Percentiles rank a stretch among this genome's conserved stretches.
Evolutionary conservation across 805 yeast genomes (phyloP).

Genomic region (Tetrapisispora iriomotensis): DNA sequence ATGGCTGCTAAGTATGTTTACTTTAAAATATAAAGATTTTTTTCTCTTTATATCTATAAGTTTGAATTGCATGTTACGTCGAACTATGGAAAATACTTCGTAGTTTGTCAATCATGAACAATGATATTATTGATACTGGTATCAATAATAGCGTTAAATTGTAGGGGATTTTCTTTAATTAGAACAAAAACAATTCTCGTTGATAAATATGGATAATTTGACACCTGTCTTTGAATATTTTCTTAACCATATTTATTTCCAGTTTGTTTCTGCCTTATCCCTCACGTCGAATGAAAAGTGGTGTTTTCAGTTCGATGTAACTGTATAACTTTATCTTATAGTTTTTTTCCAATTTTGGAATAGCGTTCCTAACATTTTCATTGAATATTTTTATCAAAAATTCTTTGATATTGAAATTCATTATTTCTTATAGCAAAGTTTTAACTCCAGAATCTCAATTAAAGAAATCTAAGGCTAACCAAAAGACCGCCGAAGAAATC

Average conservation of each 20-base stretch:
- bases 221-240: slow-evolving; percentile 7
- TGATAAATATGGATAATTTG: slow-evolving; percentile 6
- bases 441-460: slow-evolving; percentile 73
- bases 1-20: slow-evolving; percentile 33
- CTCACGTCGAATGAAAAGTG: slow-evolving; percentile 33
- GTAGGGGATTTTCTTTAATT: slow-evolving; percentile 4
- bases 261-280: slow-evolving; percentile 28
- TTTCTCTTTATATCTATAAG: neutral
- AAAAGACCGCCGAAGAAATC: slow-evolving; percentile 66
- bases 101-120: slow-evolving; percentile 1
- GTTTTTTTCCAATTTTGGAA: neutral
- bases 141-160: neutral
- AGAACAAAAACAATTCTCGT: slow-evolving; percentile 23
- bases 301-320: slow-evolving; percentile 33
- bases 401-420: slow-evolving; percentile 3
- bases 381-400: slow-evolving; percentile 8
- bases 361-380: neutral
- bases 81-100: slow-evolving; percentile 3
- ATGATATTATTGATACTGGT: neutral
- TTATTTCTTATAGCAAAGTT: slow-evolving; percentile 29
- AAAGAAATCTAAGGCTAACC: slow-evolving; percentile 72
- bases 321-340: slow-evolving; percentile 16
- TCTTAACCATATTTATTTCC: slow-evolving; percentile 12
- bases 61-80: slow-evolving; percentile 17
- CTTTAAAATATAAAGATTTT: neutral